phyloP scores from a whole-genome alignment of 2,329 filamentous ascomycete genomes.

The Fusarium agapanthi region DNA sequence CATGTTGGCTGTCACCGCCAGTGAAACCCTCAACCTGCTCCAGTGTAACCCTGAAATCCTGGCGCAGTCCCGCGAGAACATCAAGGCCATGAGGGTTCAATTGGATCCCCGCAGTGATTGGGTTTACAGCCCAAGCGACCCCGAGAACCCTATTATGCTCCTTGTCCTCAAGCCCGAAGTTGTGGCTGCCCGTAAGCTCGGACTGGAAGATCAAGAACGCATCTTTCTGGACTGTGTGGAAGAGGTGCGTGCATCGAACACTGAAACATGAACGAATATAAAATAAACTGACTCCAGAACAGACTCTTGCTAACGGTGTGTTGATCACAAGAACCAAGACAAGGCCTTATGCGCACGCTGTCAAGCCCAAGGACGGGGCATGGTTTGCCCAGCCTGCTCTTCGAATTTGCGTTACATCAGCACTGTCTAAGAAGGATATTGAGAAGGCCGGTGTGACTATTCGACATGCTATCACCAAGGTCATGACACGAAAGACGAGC shows the following conservation, averaged over 20 bases:
- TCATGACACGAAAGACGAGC: constrained; percentile 74
- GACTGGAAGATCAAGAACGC: constrained; percentile 80
- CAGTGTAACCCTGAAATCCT: constrained; percentile 89
- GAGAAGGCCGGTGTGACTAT: constrained; percentile 92
- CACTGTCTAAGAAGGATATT: constrained; percentile 90
- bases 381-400: constrained; percentile 81
- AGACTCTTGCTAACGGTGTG: constrained; percentile 88
- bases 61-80: constrained; percentile 82
- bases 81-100: constrained; percentile 84
- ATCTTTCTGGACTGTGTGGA: constrained; percentile 93
- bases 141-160: constrained; percentile 88
- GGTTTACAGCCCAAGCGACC: constrained; percentile 81
- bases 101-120: constrained; percentile 94
- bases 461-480: constrained; percentile 91
- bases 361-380: constrained; percentile 73
- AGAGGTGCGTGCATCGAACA: constrained; percentile 70
- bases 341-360: constrained; percentile 70
- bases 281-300: constrained; percentile 21
- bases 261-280: not conserved
- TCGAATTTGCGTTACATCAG: constrained; percentile 90
- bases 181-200: constrained; percentile 73
- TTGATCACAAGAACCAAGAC: constrained; percentile 88
- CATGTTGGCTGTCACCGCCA: constrained; percentile 93
- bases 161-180: constrained; percentile 86
- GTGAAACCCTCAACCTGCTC: constrained; percentile 85